Evolutionary conservation across 495 filamentous ascomycete genomes (phyloP).

Genomic region (Lasiosphaeriaceae sp.): DNA sequence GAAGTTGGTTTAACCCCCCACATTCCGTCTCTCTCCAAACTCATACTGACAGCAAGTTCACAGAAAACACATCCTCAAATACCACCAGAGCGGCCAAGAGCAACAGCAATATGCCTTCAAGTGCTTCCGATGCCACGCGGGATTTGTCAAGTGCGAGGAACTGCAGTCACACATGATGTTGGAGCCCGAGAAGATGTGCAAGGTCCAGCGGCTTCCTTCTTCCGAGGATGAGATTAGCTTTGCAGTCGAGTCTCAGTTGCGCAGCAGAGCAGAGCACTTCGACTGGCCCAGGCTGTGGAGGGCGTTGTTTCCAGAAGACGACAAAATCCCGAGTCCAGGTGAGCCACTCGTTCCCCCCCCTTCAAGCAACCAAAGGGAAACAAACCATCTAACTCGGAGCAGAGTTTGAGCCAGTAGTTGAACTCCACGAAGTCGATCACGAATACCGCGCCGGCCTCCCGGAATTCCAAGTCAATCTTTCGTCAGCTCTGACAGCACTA

Average conservation of each 20-base stretch:
- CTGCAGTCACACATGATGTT: neutral
- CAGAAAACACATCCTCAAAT: conserved; percentile 3
- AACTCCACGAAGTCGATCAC: neutral
- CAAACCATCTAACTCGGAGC: neutral
- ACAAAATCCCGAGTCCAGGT: neutral
- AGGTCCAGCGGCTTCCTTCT: neutral
- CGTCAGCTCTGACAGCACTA: too few relatives aligned
- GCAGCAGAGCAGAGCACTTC: neutral
- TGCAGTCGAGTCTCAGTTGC: neutral
- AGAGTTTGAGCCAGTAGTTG: conserved; percentile 3
- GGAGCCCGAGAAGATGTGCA: neutral
- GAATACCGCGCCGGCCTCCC: too few relatives aligned
- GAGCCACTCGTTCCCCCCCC: neutral
- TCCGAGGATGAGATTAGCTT: neutral
- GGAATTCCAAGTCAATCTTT: too few relatives aligned
- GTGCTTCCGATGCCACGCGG: neutral
- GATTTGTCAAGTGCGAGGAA: neutral
- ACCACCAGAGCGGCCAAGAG: too few relatives aligned
- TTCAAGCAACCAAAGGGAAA: neutral
- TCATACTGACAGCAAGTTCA: neutral
- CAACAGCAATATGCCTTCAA: neutral
- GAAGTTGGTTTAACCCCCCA: neutral
- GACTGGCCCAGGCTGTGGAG: neutral
- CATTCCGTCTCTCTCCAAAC: neutral
- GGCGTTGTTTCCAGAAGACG: neutral